Base-by-base conservation (phyloP, 331 rosid species). In the Spiraea crenata region DNA sequence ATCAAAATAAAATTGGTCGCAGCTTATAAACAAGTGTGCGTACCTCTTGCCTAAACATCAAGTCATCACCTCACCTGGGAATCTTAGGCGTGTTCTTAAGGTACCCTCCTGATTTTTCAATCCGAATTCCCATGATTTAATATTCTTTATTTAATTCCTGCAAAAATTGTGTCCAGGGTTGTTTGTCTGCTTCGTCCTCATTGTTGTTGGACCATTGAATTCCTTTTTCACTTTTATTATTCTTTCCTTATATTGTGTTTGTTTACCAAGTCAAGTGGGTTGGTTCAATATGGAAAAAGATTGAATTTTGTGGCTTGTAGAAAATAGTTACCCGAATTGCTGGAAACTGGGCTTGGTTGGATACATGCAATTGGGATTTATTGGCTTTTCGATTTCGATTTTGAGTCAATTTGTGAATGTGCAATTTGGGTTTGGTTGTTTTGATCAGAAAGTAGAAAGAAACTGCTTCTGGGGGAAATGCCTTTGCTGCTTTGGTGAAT, bases 251-350 rank as follows among this genome's bases (percentile, higher is more conserved):
- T 81, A 67, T 75, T 16, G 31, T 16, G 9, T 64, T 60, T 16
- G 57, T 80, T 85, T 85, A 84, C 91, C 63, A 44, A 68, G 88
- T 85, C 89, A 85, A 84, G 67, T 59, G 56, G 73, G 69, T 75
- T 74, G 70, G 76, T 58, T 40, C 67, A 41, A 49, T 62, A 15
- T 12, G 66, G 15, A 44, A 56, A 57, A 78, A 72, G 48, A 65
- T 70, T 79, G 63, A 77, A 74, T 66, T 84, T 82, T 56, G 69
- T 61, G 71, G 74, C 71, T 69, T 66, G 47, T 77, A 40, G 62
- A 58, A 76, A 56, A 76, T 76, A 75, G 34, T 68, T 65, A 67
- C 75, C 75, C 65, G 77, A 76, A 69, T 67, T 62, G 47, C 57
- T 40, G 58, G 84, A 70, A 59, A 74, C 69, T 80, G 72, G 74